These are phyloP conservation scores for Sergeia podlipaevii DNA, from an alignment of 208 protist species.

Conservation along the genomic window DNA sequence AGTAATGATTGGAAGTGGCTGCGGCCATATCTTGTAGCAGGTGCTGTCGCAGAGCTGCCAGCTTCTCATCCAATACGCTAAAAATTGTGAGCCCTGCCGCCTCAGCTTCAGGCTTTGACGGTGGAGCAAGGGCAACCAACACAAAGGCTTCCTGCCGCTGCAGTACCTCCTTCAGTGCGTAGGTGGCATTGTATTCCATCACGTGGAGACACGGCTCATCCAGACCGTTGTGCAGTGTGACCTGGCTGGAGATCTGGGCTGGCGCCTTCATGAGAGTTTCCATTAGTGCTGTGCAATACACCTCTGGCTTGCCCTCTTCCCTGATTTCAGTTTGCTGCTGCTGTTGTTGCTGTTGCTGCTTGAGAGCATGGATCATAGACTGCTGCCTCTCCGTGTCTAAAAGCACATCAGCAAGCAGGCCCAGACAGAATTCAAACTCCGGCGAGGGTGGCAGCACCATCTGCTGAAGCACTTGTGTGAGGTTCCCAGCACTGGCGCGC, in stretches of 20 bases:
- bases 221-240: slow-evolving; percentile 22
- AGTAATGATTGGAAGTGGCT: background rate
- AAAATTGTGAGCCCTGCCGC: background rate
- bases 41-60: background rate
- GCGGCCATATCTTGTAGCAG: background rate
- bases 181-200: slow-evolving; percentile 47
- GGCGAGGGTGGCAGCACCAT: slow-evolving; percentile 61
- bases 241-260: slow-evolving; percentile 12
- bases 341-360: slow-evolving; percentile 13
- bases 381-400: slow-evolving; percentile 44
- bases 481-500: slow-evolving; percentile 16
- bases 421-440: slow-evolving; percentile 45
- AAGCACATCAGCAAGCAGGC: slow-evolving; percentile 30
- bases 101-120: background rate
- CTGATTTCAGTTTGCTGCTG: slow-evolving; percentile 3
- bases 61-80: background rate
- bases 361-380: slow-evolving; percentile 39
- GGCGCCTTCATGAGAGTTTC: slow-evolving; percentile 30
- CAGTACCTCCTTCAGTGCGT: slow-evolving; percentile 37
- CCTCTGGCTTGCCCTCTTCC: background rate
- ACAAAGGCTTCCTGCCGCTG: slow-evolving; percentile 19
- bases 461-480: slow-evolving; percentile 30
- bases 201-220: slow-evolving; percentile 44
- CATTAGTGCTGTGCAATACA: slow-evolving; percentile 20
- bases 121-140: slow-evolving; percentile 10